A percentile compares a stretch with the other conserved stretches of the same genome.
Evolutionary conservation across 164 flowering plant species (phyloP).

Genomic region (Nelumbo lutea): DNA sequence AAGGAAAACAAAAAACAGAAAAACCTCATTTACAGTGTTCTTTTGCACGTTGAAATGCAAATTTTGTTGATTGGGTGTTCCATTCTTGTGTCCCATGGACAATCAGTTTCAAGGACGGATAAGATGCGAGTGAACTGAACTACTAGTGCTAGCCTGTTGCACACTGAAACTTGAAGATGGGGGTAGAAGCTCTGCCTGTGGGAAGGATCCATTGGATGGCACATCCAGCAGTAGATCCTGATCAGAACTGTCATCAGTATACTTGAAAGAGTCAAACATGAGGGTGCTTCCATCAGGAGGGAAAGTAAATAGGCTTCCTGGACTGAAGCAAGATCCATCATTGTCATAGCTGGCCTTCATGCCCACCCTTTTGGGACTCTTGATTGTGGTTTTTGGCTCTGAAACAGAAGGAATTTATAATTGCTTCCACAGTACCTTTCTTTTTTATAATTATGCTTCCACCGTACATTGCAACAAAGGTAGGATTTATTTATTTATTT

Average conservation of each 20-base stretch:
- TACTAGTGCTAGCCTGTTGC: slow-evolving; percentile 43
- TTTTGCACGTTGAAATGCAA: slow-evolving; percentile 15
- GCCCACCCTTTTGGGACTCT: slow-evolving; percentile 36
- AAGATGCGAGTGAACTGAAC: slow-evolving; percentile 31
- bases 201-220: slow-evolving; percentile 54
- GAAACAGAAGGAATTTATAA: slow-evolving; percentile 17
- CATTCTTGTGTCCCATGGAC: not conserved
- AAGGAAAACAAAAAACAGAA: slow-evolving; percentile 11
- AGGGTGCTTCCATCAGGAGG: slow-evolving; percentile 45
- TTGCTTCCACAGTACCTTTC: not conserved
- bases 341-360: slow-evolving; percentile 33
- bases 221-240: slow-evolving; percentile 66
- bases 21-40: slow-evolving; percentile 21
- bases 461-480: not conserved
- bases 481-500: too few species aligned
- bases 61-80: slow-evolving; percentile 6
- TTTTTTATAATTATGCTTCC: not conserved
- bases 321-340: slow-evolving; percentile 43
- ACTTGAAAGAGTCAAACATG: slow-evolving; percentile 41
- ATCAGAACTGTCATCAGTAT: slow-evolving; percentile 42
- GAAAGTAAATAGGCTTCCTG: slow-evolving; percentile 47
- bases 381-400: slow-evolving; percentile 41
- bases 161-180: slow-evolving; percentile 21
- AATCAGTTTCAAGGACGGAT: slow-evolving; percentile 24
- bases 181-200: slow-evolving; percentile 71